phyloP scores from a whole-genome alignment of 805 yeast species.

The Candida dendrica region DNA sequence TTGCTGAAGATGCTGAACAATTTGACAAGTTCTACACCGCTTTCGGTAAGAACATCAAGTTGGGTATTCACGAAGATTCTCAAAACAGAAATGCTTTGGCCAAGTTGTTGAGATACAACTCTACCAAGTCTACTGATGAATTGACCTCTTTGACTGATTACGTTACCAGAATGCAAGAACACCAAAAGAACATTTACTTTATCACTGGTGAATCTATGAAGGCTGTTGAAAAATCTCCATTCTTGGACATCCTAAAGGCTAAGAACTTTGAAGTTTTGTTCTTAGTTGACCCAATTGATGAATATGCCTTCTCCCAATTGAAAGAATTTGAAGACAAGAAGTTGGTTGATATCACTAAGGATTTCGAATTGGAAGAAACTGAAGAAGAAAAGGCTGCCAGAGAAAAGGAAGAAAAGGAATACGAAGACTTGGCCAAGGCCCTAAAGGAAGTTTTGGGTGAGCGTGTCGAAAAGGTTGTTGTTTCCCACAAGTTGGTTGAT shows the following conservation, averaged over 20 bases:
- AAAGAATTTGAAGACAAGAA: constrained; percentile 99
- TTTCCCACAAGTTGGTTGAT: constrained; percentile 93
- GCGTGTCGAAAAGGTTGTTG: constrained; percentile 98
- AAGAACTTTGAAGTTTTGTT: constrained; percentile 97
- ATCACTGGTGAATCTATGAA: constrained; percentile 98
- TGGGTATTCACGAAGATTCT: constrained; percentile 98
- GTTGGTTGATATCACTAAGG: constrained; percentile 97
- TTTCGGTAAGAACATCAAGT: constrained; percentile 95
- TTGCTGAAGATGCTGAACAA: constrained; percentile 98
- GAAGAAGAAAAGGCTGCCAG: constrained; percentile 95
- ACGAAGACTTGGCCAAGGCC: constrained; percentile 89
- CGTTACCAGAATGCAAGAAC: constrained; percentile 99
- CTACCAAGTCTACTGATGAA: constrained; percentile 94
- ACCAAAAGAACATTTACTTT: constrained; percentile 98
- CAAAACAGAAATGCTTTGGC: constrained; percentile 96
- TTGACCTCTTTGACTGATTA: constrained; percentile 91
- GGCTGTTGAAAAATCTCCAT: constrained; percentile 98
- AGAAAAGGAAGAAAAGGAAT: constrained; percentile 89
- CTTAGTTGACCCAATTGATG: constrained; percentile 99
- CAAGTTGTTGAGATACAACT: constrained; percentile 93
- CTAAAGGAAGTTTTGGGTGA: constrained; percentile 97
- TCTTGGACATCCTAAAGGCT: constrained; percentile 96
- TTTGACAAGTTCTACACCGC: constrained; percentile 98
- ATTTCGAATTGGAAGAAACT: constrained; percentile 96
- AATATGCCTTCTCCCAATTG: constrained; percentile 98